Evolutionary conservation across 352 stramenopile genomes (phyloP).

Genomic region (Phytophthora cryptogea): DNA sequence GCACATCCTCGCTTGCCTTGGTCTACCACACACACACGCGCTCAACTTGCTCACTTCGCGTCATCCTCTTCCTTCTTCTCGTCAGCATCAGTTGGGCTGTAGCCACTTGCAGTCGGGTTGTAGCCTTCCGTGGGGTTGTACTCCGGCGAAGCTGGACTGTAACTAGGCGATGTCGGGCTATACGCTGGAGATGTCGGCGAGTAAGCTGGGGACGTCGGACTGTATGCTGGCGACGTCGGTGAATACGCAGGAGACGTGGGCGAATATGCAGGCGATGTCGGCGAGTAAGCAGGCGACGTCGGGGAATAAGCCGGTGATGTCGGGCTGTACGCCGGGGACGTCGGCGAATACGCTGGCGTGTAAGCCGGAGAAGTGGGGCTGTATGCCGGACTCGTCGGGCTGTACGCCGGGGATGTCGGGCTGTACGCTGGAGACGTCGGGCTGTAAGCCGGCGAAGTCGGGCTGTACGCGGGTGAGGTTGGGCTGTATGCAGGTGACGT

Average conservation of each 20-base stretch:
- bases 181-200: conserved; percentile 75
- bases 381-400: conserved; percentile 88
- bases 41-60: conserved; percentile 32
- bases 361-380: conserved; percentile 86
- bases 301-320: conserved; percentile 72
- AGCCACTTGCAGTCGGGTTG: conserved; percentile 73
- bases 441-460: conserved; percentile 69
- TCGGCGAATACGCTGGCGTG: conserved; percentile 73
- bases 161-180: conserved; percentile 75
- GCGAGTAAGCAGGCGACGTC: conserved; percentile 70
- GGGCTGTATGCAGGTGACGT: conserved; percentile 75
- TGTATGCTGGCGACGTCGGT: conserved; percentile 72
- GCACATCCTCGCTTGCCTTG: conserved; percentile 27
- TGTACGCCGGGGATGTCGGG: conserved; percentile 80
- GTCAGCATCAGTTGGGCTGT: conserved; percentile 73
- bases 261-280: conserved; percentile 65
- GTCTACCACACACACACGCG: conserved; percentile 13
- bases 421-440: conserved; percentile 74
- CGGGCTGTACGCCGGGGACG: conserved; percentile 61
- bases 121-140: conserved; percentile 88
- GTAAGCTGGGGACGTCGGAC: conserved; percentile 76
- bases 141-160: conserved; percentile 76
- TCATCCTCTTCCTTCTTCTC: conserved; percentile 47
- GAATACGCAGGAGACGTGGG: conserved; percentile 73
- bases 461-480: conserved; percentile 62